Evolutionary conservation across 305 asterid genomes (phyloP).

Genomic region (Lippia alba): DNA sequence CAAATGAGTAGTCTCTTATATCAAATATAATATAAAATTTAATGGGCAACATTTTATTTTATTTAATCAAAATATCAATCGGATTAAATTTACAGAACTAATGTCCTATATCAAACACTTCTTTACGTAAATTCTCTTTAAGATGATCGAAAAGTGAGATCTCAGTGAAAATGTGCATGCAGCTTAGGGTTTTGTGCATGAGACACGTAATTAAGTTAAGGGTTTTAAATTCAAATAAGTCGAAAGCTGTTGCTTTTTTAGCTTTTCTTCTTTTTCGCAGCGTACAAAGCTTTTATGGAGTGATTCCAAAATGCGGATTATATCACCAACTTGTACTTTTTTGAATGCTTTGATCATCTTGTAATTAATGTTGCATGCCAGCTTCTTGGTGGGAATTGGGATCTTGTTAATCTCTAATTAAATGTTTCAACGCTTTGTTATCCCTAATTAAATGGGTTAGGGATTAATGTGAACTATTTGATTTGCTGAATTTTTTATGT

Average conservation of each 20-base stretch:
- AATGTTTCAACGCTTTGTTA: neutral
- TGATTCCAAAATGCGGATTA: slow-evolving; percentile 37
- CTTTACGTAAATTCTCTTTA: slow-evolving; percentile 19
- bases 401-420: neutral
- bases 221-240: slow-evolving; percentile 19
- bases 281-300: slow-evolving; percentile 11
- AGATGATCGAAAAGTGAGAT: slow-evolving; percentile 28
- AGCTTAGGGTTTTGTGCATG: slow-evolving; percentile 30
- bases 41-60: too few relatives aligned
- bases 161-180: slow-evolving; percentile 45
- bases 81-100: too few relatives aligned
- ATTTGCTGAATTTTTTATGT: slow-evolving; percentile 17
- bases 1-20: too few relatives aligned
- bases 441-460: neutral
- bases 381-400: neutral
- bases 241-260: neutral
- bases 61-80: too few relatives aligned
- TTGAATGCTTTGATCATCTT: slow-evolving; percentile 15
- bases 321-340: slow-evolving; percentile 15
- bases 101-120: too few relatives aligned
- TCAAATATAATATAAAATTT: too few relatives aligned
- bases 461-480: neutral
- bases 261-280: slow-evolving; percentile 11
- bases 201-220: slow-evolving; percentile 37
- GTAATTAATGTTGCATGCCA: slow-evolving; percentile 12